Conservation (phyloP, 2,329 filamentous ascomycete species). For the Penicillium sp. region DNA sequence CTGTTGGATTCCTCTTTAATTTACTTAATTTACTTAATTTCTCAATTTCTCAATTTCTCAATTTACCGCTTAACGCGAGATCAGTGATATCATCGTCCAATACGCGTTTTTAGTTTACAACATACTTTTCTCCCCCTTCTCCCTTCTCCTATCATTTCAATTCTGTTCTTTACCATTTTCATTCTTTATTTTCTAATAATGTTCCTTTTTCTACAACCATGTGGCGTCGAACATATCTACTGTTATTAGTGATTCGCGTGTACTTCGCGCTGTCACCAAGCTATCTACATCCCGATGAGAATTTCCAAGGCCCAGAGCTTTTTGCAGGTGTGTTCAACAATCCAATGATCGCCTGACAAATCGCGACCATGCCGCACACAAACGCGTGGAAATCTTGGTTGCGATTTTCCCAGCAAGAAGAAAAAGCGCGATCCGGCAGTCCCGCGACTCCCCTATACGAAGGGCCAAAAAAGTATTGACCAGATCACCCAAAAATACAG, state of each 20-base stretch:
- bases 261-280: constrained; percentile 93
- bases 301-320: constrained; percentile 97
- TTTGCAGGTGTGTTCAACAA: constrained; percentile 73
- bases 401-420: neutral
- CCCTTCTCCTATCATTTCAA: constrained; percentile 1
- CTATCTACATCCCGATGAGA: constrained; percentile 97
- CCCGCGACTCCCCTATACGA: constrained; percentile 4
- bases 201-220: constrained; percentile 49
- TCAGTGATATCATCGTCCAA: constrained; percentile 26
- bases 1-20: too few species aligned
- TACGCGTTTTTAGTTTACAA: constrained; percentile 23
- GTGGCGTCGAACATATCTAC: constrained; percentile 87
- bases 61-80: neutral
- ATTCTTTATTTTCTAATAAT: constrained; percentile 16
- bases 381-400: neutral
- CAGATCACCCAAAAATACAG: constrained; percentile 50
- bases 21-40: too few species aligned
- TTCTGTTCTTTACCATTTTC: neutral
- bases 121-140: neutral
- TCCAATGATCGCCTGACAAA: neutral
- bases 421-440: constrained; percentile 1
- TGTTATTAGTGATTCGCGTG: constrained; percentile 80
- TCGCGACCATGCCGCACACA: neutral
- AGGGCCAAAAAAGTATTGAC: constrained; percentile 4
- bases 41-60: too few species aligned